These are phyloP conservation scores for Mucor sp. DNA, from an alignment of 371 early-diverging fungal species.

Conservation along the genomic window DNA sequence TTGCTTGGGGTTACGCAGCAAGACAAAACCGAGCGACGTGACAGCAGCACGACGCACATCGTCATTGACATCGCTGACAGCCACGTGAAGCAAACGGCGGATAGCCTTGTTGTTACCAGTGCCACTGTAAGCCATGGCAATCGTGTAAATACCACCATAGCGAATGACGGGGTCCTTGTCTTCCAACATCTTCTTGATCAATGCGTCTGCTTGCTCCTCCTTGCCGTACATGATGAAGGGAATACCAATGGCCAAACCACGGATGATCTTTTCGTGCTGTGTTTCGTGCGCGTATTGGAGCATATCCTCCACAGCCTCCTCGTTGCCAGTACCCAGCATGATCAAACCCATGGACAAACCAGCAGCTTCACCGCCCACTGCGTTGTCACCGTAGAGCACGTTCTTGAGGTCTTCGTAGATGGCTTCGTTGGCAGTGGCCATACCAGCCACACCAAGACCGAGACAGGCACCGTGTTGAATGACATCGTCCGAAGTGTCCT, in stretches of 20 bases:
- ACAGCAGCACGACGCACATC: constrained; percentile 99
- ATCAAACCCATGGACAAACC: constrained; percentile 97
- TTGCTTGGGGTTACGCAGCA: constrained; percentile 88
- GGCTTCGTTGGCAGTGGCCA: constrained; percentile 90
- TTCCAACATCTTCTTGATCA: constrained; percentile 79
- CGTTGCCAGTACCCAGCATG: constrained; percentile 92
- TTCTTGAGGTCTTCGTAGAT: constrained; percentile 87
- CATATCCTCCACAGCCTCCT: constrained; percentile 90
- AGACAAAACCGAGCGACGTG: constrained; percentile 95
- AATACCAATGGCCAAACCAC: constrained; percentile 93
- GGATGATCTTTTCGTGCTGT: constrained; percentile 98
- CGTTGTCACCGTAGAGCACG: constrained; percentile 90
- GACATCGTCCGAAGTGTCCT: constrained; percentile 84
- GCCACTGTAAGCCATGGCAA: constrained; percentile 97
- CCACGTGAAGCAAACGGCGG: constrained; percentile 91
- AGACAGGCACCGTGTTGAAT: constrained; percentile 98
- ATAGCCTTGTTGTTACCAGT: constrained; percentile 97
- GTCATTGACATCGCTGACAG: constrained; percentile 98
- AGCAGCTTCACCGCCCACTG: constrained; percentile 98
- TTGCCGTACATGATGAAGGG: constrained; percentile 95
- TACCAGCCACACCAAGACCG: constrained; percentile 96
- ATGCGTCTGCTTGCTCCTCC: constrained; percentile 89
- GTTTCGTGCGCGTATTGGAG: constrained; percentile 95
- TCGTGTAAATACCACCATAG: constrained; percentile 95
- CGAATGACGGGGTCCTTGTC: constrained; percentile 97